Evolutionary conservation across 345 rosid genomes (phyloP).

Genomic region (Euclidium syriacum): DNA sequence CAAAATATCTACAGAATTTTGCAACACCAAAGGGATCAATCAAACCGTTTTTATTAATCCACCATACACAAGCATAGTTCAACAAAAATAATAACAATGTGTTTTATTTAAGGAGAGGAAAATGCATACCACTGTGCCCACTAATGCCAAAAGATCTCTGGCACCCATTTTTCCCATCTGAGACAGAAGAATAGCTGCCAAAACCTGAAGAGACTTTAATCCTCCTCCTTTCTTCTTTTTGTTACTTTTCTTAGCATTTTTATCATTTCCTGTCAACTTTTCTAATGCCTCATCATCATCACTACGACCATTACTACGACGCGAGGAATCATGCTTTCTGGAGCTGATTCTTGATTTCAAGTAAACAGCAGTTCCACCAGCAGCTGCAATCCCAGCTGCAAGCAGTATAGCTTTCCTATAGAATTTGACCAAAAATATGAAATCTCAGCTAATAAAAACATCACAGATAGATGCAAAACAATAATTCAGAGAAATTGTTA

Average conservation of each 20-base stretch:
- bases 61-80: background rate
- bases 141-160: slow-evolving; percentile 71
- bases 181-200: slow-evolving; percentile 70
- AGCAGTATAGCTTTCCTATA: slow-evolving; percentile 74
- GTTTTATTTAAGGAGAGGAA: background rate
- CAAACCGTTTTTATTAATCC: background rate
- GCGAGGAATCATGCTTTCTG: slow-evolving; percentile 36
- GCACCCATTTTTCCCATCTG: slow-evolving; percentile 86
- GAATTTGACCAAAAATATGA: background rate
- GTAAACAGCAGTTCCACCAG: slow-evolving; percentile 83
- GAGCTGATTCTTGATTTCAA: slow-evolving; percentile 48
- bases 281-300: slow-evolving; percentile 40
- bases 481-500: slow-evolving; percentile 14
- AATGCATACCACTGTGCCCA: slow-evolving; percentile 69
- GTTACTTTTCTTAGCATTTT: slow-evolving; percentile 33
- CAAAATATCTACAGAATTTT: slow-evolving; percentile 1
- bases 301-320: slow-evolving; percentile 43
- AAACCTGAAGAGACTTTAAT: slow-evolving; percentile 70
- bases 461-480: background rate
- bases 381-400: slow-evolving; percentile 75
- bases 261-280: slow-evolving; percentile 28
- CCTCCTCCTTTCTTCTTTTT: slow-evolving; percentile 71
- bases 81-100: background rate
- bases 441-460: background rate
- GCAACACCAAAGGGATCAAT: background rate